A percentile compares a stretch with the other conserved stretches of the same genome.
These are phyloP conservation scores for Aegilops speltoides DNA, from an alignment of 176 grass and related monocot genomes.

Conservation along the genomic window DNA sequence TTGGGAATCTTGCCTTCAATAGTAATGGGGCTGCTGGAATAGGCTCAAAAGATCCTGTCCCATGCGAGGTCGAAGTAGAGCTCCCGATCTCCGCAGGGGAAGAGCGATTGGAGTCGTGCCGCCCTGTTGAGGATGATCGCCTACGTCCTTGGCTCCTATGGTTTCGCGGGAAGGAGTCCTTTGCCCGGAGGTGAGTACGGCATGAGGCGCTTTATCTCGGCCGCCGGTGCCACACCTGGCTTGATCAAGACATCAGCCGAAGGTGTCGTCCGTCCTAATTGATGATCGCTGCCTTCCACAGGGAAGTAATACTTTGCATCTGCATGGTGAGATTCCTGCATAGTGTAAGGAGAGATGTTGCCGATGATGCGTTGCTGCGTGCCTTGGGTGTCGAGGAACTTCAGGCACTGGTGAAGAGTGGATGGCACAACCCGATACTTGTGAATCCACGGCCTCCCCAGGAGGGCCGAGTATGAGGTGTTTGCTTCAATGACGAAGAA, in stretches of 20 bases:
- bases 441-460: not conserved
- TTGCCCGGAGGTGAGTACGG: too few species aligned
- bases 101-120: not conserved
- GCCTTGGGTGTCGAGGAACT: not conserved
- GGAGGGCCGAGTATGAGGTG: not conserved
- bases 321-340: not conserved
- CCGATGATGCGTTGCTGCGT: not conserved
- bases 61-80: not conserved
- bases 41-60: not conserved
- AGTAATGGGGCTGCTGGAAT: not conserved
- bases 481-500: not conserved
- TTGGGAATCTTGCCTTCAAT: not conserved
- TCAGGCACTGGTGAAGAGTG: not conserved
- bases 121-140: too few species aligned
- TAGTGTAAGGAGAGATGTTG: not conserved
- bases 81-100: not conserved
- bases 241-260: too few species aligned
- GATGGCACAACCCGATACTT: not conserved
- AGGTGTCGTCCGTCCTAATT: not conserved
- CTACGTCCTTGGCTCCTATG: too few species aligned
- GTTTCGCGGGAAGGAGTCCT: too few species aligned
- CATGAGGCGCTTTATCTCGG: too few species aligned
- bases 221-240: too few species aligned
- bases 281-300: too few species aligned
- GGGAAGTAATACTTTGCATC: not conserved